Conservation (phyloP, 2,329 filamentous ascomycete species). For the Domatiomyces catenatus region DNA sequence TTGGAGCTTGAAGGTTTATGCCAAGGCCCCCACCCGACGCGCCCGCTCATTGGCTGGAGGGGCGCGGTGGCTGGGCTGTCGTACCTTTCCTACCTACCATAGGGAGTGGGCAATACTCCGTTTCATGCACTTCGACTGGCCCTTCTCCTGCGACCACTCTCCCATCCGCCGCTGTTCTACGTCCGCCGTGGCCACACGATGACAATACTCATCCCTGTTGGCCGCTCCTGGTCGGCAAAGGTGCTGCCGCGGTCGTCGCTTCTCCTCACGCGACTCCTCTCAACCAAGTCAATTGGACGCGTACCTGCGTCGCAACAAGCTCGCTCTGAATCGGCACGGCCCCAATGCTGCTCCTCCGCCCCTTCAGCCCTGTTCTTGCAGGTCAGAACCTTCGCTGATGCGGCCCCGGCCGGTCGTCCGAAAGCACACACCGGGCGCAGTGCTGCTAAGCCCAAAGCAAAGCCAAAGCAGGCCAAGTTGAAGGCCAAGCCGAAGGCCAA, state of each 20-base stretch:
- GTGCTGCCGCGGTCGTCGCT: slow-evolving; percentile 8
- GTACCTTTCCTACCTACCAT: no score
- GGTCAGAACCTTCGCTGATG: slow-evolving; percentile 19
- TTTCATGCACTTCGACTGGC: not conserved
- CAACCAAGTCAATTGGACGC: slow-evolving; percentile 12
- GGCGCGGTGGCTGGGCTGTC: not conserved
- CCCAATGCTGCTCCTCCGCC: slow-evolving; percentile 6
- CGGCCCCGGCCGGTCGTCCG: slow-evolving; percentile 18
- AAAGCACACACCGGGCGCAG: slow-evolving; percentile 21
- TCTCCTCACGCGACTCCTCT: slow-evolving; percentile 15
- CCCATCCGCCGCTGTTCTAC: not conserved
- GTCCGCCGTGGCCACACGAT: slow-evolving; percentile 5
- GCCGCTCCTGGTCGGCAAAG: slow-evolving; percentile 11
- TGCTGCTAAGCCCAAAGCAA: slow-evolving; percentile 12
- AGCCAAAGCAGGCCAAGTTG: slow-evolving; percentile 5
- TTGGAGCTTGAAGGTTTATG: not conserved
- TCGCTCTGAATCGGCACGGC: slow-evolving; percentile 7
- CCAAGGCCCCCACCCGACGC: no score
- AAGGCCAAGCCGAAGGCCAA: slow-evolving; percentile 5
- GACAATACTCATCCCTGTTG: slow-evolving; percentile 9
- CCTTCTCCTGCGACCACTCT: not conserved
- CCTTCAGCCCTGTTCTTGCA: slow-evolving; percentile 13
- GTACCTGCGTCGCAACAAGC: slow-evolving; percentile 16
- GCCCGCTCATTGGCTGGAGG: not conserved
- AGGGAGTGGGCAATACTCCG: not conserved